Percentiles rank a stretch among this genome's conserved stretches.
These are phyloP conservation scores for Hypoxylon rubiginosum DNA, from an alignment of 2,329 filamentous ascomycete genomes.

Conservation along the genomic window DNA sequence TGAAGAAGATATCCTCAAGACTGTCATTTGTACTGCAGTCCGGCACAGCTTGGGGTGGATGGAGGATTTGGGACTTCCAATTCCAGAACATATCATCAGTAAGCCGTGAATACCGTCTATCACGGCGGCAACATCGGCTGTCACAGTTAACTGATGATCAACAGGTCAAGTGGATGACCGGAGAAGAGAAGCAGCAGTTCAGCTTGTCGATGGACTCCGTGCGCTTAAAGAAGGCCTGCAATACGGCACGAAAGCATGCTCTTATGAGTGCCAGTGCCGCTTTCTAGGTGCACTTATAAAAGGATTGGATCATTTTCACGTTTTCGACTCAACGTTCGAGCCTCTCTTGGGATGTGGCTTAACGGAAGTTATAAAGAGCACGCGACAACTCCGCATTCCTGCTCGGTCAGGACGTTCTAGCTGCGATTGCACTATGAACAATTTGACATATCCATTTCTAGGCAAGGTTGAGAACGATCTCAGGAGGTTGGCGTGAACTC, in stretches of 20 bases:
- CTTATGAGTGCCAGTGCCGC: conserved; percentile 36
- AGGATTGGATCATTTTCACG: conserved; percentile 4
- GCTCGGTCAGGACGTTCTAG: background rate
- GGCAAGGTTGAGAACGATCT: background rate
- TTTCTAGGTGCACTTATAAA: conserved; percentile 40
- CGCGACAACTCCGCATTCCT: background rate
- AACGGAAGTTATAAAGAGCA: background rate
- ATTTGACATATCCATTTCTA: background rate
- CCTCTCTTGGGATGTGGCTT: background rate
- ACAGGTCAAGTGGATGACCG: conserved; percentile 6
- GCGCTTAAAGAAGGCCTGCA: conserved; percentile 13
- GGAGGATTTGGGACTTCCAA: conserved; percentile 4
- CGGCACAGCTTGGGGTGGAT: conserved; percentile 23
- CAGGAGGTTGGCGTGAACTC: background rate
- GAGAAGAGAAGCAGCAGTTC: background rate
- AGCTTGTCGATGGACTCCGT: conserved; percentile 12
- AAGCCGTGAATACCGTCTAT: background rate
- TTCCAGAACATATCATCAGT: conserved; percentile 13
- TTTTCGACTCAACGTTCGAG: background rate
- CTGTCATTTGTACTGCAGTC: conserved; percentile 30
- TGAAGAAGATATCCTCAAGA: conserved; percentile 3
- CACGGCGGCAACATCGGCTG: background rate
- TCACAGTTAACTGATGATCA: background rate
- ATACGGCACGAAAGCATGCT: conserved; percentile 16
- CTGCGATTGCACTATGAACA: background rate